Evolutionary conservation across 1,284 basidiomycete species (phyloP).

Genomic region (Cryptococcus sp.): DNA sequence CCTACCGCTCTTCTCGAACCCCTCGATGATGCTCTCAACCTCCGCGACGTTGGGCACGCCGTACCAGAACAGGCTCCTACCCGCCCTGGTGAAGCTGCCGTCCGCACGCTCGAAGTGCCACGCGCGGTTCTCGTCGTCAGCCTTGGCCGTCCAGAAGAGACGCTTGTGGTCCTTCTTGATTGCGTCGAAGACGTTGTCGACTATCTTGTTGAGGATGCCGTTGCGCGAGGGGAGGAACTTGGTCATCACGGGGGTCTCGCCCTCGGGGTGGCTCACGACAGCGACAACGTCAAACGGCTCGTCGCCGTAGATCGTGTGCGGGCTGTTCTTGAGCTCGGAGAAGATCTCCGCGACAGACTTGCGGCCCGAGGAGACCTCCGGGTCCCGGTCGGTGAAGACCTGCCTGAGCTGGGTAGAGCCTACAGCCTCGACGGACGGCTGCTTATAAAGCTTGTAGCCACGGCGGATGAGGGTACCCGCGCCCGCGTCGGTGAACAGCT

Average conservation of each 20-base stretch:
- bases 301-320: constrained; percentile 95
- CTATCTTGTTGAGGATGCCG: constrained; percentile 88
- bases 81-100: constrained; percentile 92
- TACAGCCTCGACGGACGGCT: constrained; percentile 73
- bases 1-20: constrained; percentile 78
- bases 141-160: constrained; percentile 94
- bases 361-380: constrained; percentile 78
- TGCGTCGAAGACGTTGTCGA: constrained; percentile 95
- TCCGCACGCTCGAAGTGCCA: constrained; percentile 99
- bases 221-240: constrained; percentile 85
- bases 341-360: constrained; percentile 88
- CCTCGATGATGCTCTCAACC: constrained; percentile 79
- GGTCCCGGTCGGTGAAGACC: constrained; percentile 89
- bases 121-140: constrained; percentile 89
- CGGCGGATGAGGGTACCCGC: constrained; percentile 96
- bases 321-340: constrained; percentile 70
- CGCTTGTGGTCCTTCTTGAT: constrained; percentile 92
- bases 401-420: constrained; percentile 91
- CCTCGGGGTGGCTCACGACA: constrained; percentile 86
- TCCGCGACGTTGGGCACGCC: constrained; percentile 88
- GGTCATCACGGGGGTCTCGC: constrained; percentile 85
- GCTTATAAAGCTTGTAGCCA: constrained; percentile 96
- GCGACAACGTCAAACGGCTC: constrained; percentile 95
- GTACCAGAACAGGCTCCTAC: constrained; percentile 93
- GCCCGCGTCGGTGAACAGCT: constrained; percentile 97